phyloP scores from a whole-genome alignment of 441 rosid species.

The Jatropha podagrica region DNA sequence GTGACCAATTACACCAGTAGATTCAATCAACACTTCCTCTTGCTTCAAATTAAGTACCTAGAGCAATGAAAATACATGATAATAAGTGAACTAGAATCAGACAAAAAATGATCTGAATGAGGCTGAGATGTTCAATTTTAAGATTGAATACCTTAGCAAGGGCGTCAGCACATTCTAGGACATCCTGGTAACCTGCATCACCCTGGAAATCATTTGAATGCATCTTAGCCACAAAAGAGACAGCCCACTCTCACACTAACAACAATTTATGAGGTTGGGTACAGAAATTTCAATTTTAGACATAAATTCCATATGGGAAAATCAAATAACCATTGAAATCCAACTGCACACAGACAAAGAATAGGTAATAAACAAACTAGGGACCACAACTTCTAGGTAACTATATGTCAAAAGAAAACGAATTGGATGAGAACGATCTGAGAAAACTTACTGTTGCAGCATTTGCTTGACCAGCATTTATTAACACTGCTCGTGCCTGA shows the following conservation, averaged over 20 bases:
- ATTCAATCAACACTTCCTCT: conserved; percentile 76
- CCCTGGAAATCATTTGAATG: conserved; percentile 54
- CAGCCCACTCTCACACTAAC: not conserved
- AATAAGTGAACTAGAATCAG: not conserved
- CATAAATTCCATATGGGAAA: conserved; percentile 6
- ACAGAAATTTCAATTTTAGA: conserved; percentile 11
- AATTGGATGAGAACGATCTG: conserved; percentile 18
- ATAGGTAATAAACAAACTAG: not conserved
- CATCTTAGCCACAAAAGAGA: conserved; percentile 21
- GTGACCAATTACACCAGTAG: conserved; percentile 94
- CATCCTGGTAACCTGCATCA: conserved; percentile 89
- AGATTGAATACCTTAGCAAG: conserved; percentile 55
- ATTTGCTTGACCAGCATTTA: conserved; percentile 99
- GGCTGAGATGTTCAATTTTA: conserved; percentile 5
- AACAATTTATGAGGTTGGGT: not conserved
- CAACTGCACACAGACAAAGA: not conserved
- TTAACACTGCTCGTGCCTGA: conserved; percentile 90
- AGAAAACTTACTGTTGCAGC: conserved; percentile 85
- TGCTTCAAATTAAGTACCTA: conserved; percentile 66
- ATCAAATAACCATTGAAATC: not conserved
- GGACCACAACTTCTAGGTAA: not conserved
- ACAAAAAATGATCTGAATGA: conserved; percentile 13
- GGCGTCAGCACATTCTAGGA: conserved; percentile 67
- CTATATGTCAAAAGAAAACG: conserved; percentile 1
- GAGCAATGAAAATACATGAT: conserved; percentile 17